phyloP scores from a whole-genome alignment of 1,284 basidiomycete species.

The Cutaneotrichosporon sp. region DNA sequence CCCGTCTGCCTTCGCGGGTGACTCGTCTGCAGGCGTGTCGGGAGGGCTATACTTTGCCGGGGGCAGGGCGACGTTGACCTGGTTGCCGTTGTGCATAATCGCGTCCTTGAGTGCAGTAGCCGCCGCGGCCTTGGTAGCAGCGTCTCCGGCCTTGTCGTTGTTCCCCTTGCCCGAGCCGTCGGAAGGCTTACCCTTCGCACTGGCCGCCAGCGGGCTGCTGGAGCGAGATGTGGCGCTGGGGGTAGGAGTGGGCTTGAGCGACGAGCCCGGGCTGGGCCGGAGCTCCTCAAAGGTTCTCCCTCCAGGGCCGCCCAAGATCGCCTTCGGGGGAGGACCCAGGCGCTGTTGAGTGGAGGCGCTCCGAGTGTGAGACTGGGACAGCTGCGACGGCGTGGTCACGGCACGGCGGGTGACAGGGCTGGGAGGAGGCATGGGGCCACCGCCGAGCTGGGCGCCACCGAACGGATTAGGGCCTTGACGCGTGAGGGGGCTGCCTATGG shows the following conservation, averaged over 20 bases:
- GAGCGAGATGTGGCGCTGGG: conserved; percentile 2
- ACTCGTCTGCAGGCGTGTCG: conserved; percentile 21
- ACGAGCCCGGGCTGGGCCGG: conserved; percentile 4
- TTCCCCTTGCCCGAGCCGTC: not conserved
- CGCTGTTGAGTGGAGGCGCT: conserved; percentile 11
- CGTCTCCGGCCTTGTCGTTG: not conserved
- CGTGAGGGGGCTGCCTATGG: conserved; percentile 11
- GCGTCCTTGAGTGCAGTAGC: not conserved
- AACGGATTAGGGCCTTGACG: conserved; percentile 6
- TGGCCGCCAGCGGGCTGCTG: conserved; percentile 1
- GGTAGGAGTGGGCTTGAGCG: conserved; percentile 1
- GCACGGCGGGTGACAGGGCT: conserved; percentile 9
- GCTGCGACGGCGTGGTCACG: conserved; percentile 5
- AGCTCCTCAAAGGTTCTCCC: conserved; percentile 46
- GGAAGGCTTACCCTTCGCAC: not conserved
- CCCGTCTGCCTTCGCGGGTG: conserved; percentile 3
- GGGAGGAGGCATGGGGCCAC: not conserved
- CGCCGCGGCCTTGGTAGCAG: not conserved
- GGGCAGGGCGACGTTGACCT: conserved; percentile 29
- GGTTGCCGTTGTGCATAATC: conserved; percentile 26
- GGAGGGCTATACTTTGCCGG: conserved; percentile 29
- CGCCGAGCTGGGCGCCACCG: too few species aligned
- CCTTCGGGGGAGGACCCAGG: conserved; percentile 42
- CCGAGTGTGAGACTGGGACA: conserved; percentile 12
- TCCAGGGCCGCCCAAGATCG: conserved; percentile 43